These are phyloP conservation scores for Boletus sp. DNA, from an alignment of 768 basidiomycete species.

Conservation along the genomic window DNA sequence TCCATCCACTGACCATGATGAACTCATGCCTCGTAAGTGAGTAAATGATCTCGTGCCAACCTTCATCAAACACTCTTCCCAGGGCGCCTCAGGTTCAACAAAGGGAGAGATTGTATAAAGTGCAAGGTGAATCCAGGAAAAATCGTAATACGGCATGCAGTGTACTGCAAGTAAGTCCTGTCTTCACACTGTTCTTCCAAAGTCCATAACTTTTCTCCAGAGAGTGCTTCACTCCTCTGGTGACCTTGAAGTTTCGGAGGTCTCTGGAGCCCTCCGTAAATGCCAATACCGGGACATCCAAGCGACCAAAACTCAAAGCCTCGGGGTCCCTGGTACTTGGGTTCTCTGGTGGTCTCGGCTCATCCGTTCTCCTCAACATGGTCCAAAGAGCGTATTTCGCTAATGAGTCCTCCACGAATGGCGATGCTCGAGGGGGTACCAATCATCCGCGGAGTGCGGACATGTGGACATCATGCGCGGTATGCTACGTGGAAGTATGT, in stretches of 20 bases:
- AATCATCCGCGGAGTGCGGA: conserved; percentile 62
- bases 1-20: conserved; percentile 55
- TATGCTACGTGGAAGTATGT: conserved; percentile 72
- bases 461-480: conserved; percentile 60
- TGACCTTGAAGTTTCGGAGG: conserved; percentile 62
- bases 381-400: conserved; percentile 59
- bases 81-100: conserved; percentile 71
- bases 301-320: conserved; percentile 61
- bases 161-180: conserved; percentile 74
- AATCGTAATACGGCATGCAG: conserved; percentile 73
- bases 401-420: conserved; percentile 18
- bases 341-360: conserved; percentile 79
- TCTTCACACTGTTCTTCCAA: neutral
- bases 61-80: neutral
- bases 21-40: conserved; percentile 64
- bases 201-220: conserved; percentile 30
- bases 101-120: conserved; percentile 65
- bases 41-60: neutral
- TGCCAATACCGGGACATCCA: conserved; percentile 48
- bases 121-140: conserved; percentile 68
- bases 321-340: conserved; percentile 66
- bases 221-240: conserved; percentile 64
- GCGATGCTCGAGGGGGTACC: conserved; percentile 50
- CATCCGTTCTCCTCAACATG: conserved; percentile 69
- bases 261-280: conserved; percentile 66